A percentile compares a stretch with the other conserved stretches of the same genome.
These are phyloP conservation scores for Penicillium chermesinum DNA, from an alignment of 495 filamentous ascomycete species.

Conservation along the genomic window DNA sequence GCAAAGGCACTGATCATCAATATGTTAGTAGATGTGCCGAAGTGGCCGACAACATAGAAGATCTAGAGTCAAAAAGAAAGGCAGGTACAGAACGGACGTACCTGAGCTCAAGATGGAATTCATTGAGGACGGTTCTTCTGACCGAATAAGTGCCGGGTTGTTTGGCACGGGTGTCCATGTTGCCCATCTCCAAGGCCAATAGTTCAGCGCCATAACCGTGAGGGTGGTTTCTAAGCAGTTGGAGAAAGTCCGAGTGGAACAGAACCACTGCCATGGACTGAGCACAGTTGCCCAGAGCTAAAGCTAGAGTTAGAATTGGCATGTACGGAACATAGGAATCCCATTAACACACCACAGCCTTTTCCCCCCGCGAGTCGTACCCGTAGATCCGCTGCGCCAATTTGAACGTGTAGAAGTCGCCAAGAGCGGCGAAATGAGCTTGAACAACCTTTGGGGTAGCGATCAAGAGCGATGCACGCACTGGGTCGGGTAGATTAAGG, in stretches of 20 bases:
- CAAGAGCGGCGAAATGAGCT: conserved; percentile 67
- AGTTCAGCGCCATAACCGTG: conserved; percentile 70
- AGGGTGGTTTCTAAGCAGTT: conserved; percentile 89
- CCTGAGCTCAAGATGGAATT: too few species aligned
- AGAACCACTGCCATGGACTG: conserved; percentile 97
- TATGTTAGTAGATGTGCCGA: too few species aligned
- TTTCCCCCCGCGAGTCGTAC: conserved; percentile 53
- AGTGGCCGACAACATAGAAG: too few species aligned
- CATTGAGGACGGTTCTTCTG: too few species aligned
- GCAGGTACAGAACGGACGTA: too few species aligned
- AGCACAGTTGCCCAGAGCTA: conserved; percentile 61
- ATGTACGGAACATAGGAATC: neutral
- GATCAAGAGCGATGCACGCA: conserved; percentile 59
- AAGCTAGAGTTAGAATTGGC: neutral
- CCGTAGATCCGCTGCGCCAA: conserved; percentile 73
- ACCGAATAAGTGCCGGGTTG: neutral
- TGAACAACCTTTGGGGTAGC: conserved; percentile 71
- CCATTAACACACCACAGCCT: conserved; percentile 56
- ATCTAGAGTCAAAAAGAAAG: too few species aligned
- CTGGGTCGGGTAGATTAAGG: conserved; percentile 43
- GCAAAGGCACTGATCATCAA: too few species aligned
- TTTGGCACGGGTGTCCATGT: conserved; percentile 6
- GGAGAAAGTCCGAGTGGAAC: conserved; percentile 85
- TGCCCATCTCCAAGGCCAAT: conserved; percentile 81
- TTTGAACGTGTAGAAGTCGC: conserved; percentile 88